Conservation (phyloP, 352 stramenopile genomes). For the Phytopythium ostracodes region DNA sequence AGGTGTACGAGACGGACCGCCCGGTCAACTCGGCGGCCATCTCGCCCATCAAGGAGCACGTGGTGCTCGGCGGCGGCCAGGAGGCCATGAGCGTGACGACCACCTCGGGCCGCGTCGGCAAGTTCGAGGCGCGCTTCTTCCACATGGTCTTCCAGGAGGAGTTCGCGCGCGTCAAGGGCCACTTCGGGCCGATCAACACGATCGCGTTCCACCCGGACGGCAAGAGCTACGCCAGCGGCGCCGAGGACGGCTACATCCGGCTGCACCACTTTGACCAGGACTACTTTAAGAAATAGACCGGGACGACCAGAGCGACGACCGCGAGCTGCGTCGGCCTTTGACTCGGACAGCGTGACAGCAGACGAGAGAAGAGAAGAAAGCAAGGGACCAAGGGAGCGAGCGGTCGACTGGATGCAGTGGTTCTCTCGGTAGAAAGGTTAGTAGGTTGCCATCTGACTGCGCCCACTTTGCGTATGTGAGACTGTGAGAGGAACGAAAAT, state of each 20-base stretch:
- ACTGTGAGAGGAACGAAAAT: neutral
- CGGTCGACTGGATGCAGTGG: neutral
- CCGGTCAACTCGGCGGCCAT: slow-evolving; percentile 98
- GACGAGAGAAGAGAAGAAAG: neutral
- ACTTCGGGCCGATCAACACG: slow-evolving; percentile 99
- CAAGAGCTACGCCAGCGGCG: slow-evolving; percentile 97
- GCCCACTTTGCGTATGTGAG: neutral
- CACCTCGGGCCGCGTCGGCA: slow-evolving; percentile 89
- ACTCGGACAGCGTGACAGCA: too few species aligned
- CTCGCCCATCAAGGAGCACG: slow-evolving; percentile 93
- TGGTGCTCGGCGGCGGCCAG: slow-evolving; percentile 97
- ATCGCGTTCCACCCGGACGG: slow-evolving; percentile 98
- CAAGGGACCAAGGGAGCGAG: neutral
- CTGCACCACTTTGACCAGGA: slow-evolving; percentile 98
- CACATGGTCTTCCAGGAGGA: slow-evolving; percentile 98
- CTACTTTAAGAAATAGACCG: slow-evolving; percentile 87
- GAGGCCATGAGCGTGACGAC: slow-evolving; percentile 98
- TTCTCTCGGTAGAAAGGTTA: slow-evolving; percentile 2
- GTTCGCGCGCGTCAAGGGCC: slow-evolving; percentile 98
- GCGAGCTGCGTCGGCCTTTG: too few species aligned
- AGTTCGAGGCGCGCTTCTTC: slow-evolving; percentile 98
- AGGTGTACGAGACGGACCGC: slow-evolving; percentile 98
- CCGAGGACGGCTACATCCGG: slow-evolving; percentile 98
- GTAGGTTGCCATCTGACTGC: neutral
- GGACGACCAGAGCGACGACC: neutral